phyloP scores from a whole-genome alignment of 2,329 filamentous ascomycete species.

The Elsinoe batatas region DNA sequence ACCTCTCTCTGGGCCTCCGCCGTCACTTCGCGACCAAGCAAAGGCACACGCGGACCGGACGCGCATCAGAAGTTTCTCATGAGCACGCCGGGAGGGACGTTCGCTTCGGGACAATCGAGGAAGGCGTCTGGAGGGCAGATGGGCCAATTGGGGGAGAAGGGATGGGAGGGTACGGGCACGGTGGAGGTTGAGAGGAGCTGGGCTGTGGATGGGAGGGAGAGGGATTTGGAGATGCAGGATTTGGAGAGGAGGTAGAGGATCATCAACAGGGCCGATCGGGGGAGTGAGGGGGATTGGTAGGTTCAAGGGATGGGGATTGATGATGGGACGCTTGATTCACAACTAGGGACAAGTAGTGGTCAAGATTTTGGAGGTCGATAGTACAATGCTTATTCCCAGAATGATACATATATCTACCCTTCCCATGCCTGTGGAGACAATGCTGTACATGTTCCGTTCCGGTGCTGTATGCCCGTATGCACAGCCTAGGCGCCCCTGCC shows the following conservation, averaged over 20 bases:
- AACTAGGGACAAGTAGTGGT: too few species aligned
- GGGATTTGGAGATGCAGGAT: conserved; percentile 17
- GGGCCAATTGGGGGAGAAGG: background rate
- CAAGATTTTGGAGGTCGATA: too few species aligned
- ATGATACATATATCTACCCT: conserved; percentile 4
- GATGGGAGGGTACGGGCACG: background rate
- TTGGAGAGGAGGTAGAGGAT: background rate
- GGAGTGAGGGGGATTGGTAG: background rate
- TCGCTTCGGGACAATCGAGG: background rate
- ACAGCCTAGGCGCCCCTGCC: background rate
- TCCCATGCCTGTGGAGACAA: background rate
- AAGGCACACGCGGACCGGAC: conserved; percentile 13
- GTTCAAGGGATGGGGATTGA: background rate
- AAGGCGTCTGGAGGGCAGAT: background rate
- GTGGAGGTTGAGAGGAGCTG: background rate
- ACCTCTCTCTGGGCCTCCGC: conserved; percentile 55
- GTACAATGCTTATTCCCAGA: conserved; percentile 1
- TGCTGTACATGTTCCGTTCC: background rate
- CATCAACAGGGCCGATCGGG: background rate
- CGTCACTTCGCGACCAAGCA: conserved; percentile 19
- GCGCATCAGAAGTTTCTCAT: conserved; percentile 16
- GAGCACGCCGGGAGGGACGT: conserved; percentile 8
- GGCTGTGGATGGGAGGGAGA: conserved; percentile 1
- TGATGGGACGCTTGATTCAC: too few species aligned
- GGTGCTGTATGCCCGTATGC: background rate